phyloP scores from a whole-genome alignment of 2,329 filamentous ascomycete genomes.

The Trichoderma polysporum region DNA sequence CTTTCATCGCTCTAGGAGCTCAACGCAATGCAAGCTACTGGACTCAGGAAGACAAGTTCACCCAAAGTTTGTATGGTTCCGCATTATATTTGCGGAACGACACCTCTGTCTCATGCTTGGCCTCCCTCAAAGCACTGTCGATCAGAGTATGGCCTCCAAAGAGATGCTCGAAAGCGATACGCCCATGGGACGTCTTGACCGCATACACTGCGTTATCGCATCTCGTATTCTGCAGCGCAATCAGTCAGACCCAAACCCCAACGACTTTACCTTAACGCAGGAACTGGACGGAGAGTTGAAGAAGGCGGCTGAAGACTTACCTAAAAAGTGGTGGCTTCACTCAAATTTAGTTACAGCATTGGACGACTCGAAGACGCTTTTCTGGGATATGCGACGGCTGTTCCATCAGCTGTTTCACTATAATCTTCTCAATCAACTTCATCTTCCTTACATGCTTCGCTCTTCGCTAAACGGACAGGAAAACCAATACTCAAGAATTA shows the following conservation, averaged over 20 bases:
- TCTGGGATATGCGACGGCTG: conserved; percentile 35
- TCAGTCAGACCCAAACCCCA: conserved; percentile 24
- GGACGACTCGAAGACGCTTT: conserved; percentile 25
- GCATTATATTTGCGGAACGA: conserved; percentile 39
- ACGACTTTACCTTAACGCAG: conserved; percentile 30
- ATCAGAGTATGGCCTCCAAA: conserved; percentile 25
- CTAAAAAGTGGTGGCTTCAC: conserved; percentile 37
- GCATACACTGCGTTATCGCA: conserved; percentile 34
- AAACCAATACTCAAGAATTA: conserved; percentile 36
- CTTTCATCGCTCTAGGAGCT: conserved; percentile 21
- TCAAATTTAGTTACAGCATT: conserved; percentile 31
- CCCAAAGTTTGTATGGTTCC: conserved; percentile 37
- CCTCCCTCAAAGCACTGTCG: conserved; percentile 34
- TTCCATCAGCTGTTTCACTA: conserved; percentile 40
- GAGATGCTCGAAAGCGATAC: conserved; percentile 26
- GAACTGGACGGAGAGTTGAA: conserved; percentile 37
- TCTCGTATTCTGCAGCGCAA: conserved; percentile 41
- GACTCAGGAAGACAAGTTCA: conserved; percentile 1
- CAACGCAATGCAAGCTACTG: background rate
- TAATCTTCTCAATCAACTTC: conserved; percentile 40
- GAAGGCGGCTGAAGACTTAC: conserved; percentile 32
- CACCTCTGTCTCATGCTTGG: conserved; percentile 42
- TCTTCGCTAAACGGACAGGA: conserved; percentile 19
- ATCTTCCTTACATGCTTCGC: conserved; percentile 41
- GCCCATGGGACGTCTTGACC: conserved; percentile 33